These are phyloP conservation scores for Bruguiera parviflora DNA, from an alignment of 345 rosid species.

Conservation along the genomic window DNA sequence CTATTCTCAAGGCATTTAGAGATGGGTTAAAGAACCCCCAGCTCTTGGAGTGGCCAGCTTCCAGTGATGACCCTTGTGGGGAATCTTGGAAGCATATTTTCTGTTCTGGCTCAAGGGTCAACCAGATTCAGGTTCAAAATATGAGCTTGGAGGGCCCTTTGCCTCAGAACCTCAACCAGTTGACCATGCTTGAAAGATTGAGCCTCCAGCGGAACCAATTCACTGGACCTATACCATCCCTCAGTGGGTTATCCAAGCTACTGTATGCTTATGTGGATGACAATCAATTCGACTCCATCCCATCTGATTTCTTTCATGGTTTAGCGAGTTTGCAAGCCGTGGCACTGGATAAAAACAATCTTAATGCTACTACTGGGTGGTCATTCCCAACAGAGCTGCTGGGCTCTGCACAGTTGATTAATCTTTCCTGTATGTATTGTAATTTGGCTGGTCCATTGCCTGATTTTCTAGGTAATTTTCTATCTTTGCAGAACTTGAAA, in stretches of 20 bases:
- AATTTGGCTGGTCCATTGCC: constrained; percentile 66
- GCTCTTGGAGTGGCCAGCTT: constrained; percentile 60
- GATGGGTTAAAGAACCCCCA: constrained; percentile 65
- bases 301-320: constrained; percentile 54
- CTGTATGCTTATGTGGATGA: constrained; percentile 47
- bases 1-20: constrained; percentile 48
- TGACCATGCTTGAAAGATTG: constrained; percentile 44
- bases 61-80: constrained; percentile 68
- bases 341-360: constrained; percentile 59
- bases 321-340: constrained; percentile 43
- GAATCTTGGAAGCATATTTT: constrained; percentile 52
- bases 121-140: constrained; percentile 60
- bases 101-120: constrained; percentile 46
- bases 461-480: constrained; percentile 53
- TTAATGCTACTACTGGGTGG: constrained; percentile 63
- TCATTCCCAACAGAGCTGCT: constrained; percentile 47
- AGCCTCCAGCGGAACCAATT: constrained; percentile 66
- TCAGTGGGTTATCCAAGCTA: constrained; percentile 50
- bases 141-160: constrained; percentile 60
- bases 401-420: constrained; percentile 49
- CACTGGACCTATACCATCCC: constrained; percentile 55
- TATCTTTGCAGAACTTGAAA: constrained; percentile 47
- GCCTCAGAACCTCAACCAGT: constrained; percentile 56
- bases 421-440: constrained; percentile 59
- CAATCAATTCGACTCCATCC: constrained; percentile 61